A percentile compares a stretch with the other conserved stretches of the same genome.
Conservation (phyloP, 2,329 filamentous ascomycete species). For the Cucurbitaria berberidis region DNA sequence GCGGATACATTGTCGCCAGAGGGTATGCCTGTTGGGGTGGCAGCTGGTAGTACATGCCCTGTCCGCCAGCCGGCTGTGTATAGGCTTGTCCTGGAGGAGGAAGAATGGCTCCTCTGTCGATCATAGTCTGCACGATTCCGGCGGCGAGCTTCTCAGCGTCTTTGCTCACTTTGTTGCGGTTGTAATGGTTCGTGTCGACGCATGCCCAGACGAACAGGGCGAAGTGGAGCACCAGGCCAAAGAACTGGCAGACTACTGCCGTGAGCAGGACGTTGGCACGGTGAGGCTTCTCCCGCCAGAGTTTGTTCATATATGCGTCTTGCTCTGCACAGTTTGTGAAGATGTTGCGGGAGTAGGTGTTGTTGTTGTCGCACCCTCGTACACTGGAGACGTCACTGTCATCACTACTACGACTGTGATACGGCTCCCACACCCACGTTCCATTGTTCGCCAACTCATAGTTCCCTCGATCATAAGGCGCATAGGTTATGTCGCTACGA, state of each 20-base stretch:
- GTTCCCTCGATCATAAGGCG: constrained; percentile 24
- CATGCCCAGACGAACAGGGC: constrained; percentile 49
- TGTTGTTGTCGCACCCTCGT: constrained; percentile 21
- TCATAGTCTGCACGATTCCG: constrained; percentile 44
- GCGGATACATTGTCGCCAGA: constrained; percentile 14
- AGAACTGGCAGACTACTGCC: constrained; percentile 39
- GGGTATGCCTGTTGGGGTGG: constrained; percentile 21
- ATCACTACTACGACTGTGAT: too few species aligned
- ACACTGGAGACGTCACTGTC: constrained; percentile 15
- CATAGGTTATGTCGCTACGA: too few species aligned
- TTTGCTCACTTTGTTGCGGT: constrained; percentile 28
- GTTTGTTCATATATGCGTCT: constrained; percentile 39
- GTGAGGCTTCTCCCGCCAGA: constrained; percentile 32
- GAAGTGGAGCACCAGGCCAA: constrained; percentile 41
- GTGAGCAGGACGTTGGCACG: constrained; percentile 29
- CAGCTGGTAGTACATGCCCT: constrained; percentile 19
- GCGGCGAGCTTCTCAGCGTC: constrained; percentile 43
- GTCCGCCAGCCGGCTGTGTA: constrained; percentile 13
- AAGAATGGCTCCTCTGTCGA: constrained; percentile 37
- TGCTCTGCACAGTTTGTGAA: constrained; percentile 37
- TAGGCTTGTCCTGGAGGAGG: constrained; percentile 28
- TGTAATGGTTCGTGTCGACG: constrained; percentile 40
- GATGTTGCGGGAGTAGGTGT: background rate
- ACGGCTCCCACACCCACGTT: constrained; percentile 40
- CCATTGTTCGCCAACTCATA: constrained; percentile 35